Base-by-base conservation (phyloP, 2,329 filamentous ascomycete genomes). In the Penicillium sclerotigenum region DNA sequence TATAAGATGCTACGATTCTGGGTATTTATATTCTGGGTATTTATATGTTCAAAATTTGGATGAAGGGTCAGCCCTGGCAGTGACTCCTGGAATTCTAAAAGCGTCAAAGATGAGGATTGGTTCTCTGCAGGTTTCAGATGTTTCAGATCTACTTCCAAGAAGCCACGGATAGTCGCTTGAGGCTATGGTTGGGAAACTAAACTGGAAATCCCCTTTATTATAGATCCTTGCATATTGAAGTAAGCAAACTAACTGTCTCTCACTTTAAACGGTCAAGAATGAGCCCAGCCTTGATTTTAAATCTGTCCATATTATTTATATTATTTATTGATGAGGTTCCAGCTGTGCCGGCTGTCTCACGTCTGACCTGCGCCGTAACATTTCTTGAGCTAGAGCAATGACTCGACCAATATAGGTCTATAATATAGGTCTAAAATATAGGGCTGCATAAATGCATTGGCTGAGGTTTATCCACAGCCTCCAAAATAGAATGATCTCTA, bases 21-120 rank as follows among this genome's bases (percentile, higher is more conserved):
- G 22, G 33, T 45, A 34, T 46, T 55, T 45, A 55, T 52, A 40
- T 38, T n/a, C n/a, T n/a, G n/a, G 38, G 33, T 45, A 34, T 46
- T 55, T 45, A 55, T 52, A 40, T 38, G 18, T 38, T 50, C 26
- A 11, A 45, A 31, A 33, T 13, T 11, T 18, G 31, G 31, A 26
- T 29, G 24, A n/a, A 29, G 20, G 22, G 14, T 41, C 5, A 31
- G 40, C 26, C 18, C 20, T 42, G 22, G 28, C 6, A 42, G 18
- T 8, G 9, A 31, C 4, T 28, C 51, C 18, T 22, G 9, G 26
- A 11, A 31, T 50, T 33, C 31, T 22, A 20, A 47, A 31, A 53
- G 18, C 4, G 16, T 28, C 14, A 26, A 43, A 16, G 13, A 33
- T n/a, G 14, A 8, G 45, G 41, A 55, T 46, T 46, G 38, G 53